Percentiles rank a stretch among this genome's conserved stretches.
These are phyloP conservation scores for Abelmoschus esculentus DNA, from an alignment of 345 rosid genomes.

Conservation along the genomic window DNA sequence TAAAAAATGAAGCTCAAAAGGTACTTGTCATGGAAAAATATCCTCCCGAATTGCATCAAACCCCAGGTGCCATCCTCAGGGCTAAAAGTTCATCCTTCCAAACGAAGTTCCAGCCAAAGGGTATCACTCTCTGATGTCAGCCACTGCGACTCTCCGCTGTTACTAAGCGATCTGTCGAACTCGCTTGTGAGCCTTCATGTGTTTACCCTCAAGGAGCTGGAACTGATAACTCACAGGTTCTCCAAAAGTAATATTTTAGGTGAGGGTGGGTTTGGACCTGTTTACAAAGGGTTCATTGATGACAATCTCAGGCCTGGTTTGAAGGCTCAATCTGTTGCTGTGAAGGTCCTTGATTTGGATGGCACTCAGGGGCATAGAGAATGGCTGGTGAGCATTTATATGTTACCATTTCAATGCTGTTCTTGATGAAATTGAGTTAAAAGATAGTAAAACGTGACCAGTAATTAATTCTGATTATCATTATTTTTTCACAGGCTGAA, in stretches of 20 bases:
- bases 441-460: background rate
- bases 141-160: constrained; percentile 26
- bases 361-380: constrained; percentile 67
- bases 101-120: constrained; percentile 24
- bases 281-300: constrained; percentile 49
- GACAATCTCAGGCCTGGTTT: constrained; percentile 41
- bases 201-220: constrained; percentile 45
- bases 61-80: background rate
- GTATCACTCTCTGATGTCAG: constrained; percentile 47
- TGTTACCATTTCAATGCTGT: background rate
- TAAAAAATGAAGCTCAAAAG: constrained; percentile 8
- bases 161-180: constrained; percentile 30
- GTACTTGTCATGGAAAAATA: background rate
- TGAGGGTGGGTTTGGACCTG: constrained; percentile 64
- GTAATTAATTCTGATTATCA: background rate
- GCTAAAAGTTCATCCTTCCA: constrained; percentile 10
- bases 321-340: constrained; percentile 52
- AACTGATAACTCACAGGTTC: constrained; percentile 31
- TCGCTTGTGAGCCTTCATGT: constrained; percentile 39
- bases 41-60: constrained; percentile 10
- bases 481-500: constrained; percentile 41
- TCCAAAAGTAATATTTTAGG: constrained; percentile 38
- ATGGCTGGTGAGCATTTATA: constrained; percentile 46
- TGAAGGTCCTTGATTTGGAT: constrained; percentile 45
- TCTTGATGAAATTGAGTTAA: background rate